Evolutionary conservation across 108 stramenopile species (phyloP), one percentile per base, ranked within the genome.

Genomic region (Cyclotella cryptica): DNA sequence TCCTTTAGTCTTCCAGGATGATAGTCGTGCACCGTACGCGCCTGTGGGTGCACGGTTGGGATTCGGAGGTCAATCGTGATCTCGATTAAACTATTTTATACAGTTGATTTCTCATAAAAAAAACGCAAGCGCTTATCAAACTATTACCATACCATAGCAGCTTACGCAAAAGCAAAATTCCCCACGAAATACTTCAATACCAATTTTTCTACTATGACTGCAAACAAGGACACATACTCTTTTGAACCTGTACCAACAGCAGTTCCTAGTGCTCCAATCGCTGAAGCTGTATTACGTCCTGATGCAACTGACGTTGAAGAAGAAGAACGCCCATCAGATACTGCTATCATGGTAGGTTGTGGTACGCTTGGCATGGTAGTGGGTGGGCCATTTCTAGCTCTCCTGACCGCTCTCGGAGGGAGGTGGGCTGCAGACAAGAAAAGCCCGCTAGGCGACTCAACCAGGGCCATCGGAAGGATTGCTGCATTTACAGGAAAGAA

Each of bases 371-470:
- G 81, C n/a, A 76, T 71, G 81, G 39, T 83, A 6, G 28, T 83
- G 8, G 71, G 74, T 55, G 81, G 81, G n/a, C 81, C 81, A 29
- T 83, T 71, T 27, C 44, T 83, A 17, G 81, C 81, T 22, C 53
- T 83, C 29, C 39, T 83, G 35, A 72, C 75, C 41, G 75, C 81
- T 41, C 47, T 83, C 0, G 70, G 75, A 21, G 81, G 81, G 0
- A 75, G 60, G 19, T 83, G 55, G 41, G 66, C 71, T 0, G 79
- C 79, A 17, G 71, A 83, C 18, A 43, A 44, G 17, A 29, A 76
- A 28, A 70, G 75, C 27, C 81, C 81, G 0, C 66, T 77, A 53
- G 81, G 81, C n/a, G 75, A 83, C 17, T 66, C 71, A 0, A 53
- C 75, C 43, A 75, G 70, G 57, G 81, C 81, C 19, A 39, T 83